Conservation (phyloP, 2,329 filamentous ascomycete species). For the Alternaria novae-zelandiae region DNA sequence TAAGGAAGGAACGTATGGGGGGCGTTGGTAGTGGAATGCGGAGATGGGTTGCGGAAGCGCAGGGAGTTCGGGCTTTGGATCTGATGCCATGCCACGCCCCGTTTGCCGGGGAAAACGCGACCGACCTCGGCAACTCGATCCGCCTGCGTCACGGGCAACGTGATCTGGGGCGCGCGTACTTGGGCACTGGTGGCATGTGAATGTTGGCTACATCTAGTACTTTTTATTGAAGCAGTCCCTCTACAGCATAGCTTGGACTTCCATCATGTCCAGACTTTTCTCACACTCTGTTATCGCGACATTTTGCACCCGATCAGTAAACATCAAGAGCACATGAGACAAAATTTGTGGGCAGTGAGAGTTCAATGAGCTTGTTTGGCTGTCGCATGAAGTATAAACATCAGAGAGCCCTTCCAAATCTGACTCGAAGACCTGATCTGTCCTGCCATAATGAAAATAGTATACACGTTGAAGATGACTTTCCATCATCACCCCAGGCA, state of each 20-base stretch:
- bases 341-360: not conserved
- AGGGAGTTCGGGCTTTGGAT: slow-evolving; percentile 17
- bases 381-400: not conserved
- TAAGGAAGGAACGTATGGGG: slow-evolving; percentile 5
- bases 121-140: slow-evolving; percentile 16
- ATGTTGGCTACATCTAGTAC: not conserved
- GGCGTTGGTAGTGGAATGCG: slow-evolving; percentile 1
- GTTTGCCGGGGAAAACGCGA: slow-evolving; percentile 12
- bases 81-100: not conserved
- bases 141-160: slow-evolving; percentile 9
- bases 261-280: too few relatives aligned
- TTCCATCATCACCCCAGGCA: not conserved
- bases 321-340: not conserved
- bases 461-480: not conserved
- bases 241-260: not conserved
- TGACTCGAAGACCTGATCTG: not conserved
- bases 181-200: not conserved
- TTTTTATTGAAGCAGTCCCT: not conserved
- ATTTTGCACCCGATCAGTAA: not conserved
- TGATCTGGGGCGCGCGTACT: not conserved
- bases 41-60: slow-evolving; percentile 14
- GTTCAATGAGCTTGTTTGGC: not conserved
- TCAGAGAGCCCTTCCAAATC: not conserved
- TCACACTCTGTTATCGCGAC: not conserved
- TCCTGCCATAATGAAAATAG: not conserved